Evolutionary conservation across 1,139 yeast species (phyloP).

Genomic region (Pneumocystis murina): DNA sequence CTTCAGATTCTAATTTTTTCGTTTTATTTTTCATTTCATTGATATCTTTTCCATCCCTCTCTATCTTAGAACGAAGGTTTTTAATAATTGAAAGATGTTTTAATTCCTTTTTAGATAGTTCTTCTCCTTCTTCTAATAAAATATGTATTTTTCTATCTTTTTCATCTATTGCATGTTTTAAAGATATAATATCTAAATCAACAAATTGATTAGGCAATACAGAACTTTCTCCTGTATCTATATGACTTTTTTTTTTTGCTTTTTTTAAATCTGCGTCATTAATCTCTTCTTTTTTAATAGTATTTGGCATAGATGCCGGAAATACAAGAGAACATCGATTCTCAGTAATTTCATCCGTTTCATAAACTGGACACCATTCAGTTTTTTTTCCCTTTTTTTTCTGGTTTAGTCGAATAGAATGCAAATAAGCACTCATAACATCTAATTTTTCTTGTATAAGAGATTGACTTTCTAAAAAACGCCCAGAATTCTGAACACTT

Average conservation of each 20-base stretch:
- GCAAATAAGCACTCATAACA: not conserved
- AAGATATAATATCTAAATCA: not conserved
- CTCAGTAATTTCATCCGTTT: not conserved
- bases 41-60: constrained; percentile 18
- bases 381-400: not conserved
- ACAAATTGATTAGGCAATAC: not conserved
- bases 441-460: not conserved
- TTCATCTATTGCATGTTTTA: constrained; percentile 26
- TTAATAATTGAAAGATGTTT: constrained; percentile 55
- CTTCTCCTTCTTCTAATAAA: constrained; percentile 65
- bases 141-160: constrained; percentile 44
- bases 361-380: not conserved
- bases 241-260: not conserved
- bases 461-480: not conserved
- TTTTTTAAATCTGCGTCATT: not conserved
- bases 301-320: not conserved
- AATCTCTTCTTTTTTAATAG: not conserved
- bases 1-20: constrained; percentile 17
- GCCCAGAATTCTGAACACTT: not conserved
- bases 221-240: too few species aligned
- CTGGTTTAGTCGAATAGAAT: not conserved
- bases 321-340: not conserved
- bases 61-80: constrained; percentile 36
- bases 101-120: constrained; percentile 58
- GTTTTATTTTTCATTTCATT: constrained; percentile 16